Conservation (phyloP, 257 asterid species). For the Agastache rugosa region DNA sequence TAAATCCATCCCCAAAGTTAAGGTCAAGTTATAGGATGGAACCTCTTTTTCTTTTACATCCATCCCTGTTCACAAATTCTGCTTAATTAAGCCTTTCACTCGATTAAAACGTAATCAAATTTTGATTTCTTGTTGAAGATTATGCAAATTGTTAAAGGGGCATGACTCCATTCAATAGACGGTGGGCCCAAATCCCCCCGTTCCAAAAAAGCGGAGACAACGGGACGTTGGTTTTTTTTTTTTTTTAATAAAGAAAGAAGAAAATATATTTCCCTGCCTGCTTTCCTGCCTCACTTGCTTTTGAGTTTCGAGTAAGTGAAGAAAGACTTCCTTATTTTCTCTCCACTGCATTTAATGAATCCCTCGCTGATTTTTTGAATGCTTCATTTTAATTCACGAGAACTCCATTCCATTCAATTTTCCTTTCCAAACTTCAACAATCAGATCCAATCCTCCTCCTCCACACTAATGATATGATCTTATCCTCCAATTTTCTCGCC, state of each 20-base stretch:
- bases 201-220: conserved; percentile 45
- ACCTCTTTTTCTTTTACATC: background rate
- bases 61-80: background rate
- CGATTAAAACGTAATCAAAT: background rate
- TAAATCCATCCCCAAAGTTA: background rate
- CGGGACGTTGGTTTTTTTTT: conserved; percentile 31
- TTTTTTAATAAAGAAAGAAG: background rate
- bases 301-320: conserved; percentile 12
- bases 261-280: background rate
- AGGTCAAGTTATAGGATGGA: background rate
- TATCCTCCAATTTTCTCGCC: background rate
- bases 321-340: conserved; percentile 21
- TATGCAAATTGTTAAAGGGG: background rate
- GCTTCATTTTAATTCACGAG: conserved; percentile 55
- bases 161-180: conserved; percentile 16
- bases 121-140: background rate
- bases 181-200: conserved; percentile 30
- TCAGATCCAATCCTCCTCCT: conserved; percentile 45
- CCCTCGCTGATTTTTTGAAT: conserved; percentile 37
- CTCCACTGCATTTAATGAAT: conserved; percentile 51
- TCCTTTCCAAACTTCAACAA: conserved; percentile 30
- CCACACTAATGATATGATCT: background rate
- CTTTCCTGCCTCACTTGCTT: background rate
- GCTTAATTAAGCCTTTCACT: too few relatives aligned
- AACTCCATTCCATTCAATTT: conserved; percentile 45